Percentiles rank a stretch among this genome's conserved stretches.
phyloP scores from a whole-genome alignment of 2,329 filamentous ascomycete species.

The Pseudogymnoascus sp. region DNA sequence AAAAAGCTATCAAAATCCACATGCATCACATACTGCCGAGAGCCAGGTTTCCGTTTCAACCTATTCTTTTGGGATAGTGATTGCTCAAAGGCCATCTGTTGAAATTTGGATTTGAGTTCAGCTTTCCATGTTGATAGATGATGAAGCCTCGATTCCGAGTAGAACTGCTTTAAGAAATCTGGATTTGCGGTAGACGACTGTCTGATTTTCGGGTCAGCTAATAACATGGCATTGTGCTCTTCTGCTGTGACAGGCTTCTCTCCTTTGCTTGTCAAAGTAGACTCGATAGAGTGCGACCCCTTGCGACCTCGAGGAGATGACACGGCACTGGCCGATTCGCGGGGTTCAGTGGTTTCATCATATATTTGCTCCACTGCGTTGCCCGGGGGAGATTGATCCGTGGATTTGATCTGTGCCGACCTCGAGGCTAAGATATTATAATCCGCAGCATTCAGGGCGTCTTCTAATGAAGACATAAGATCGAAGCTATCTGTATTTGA shows the following conservation, averaged over 20 bases:
- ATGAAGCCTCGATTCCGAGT: conserved; percentile 88
- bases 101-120: conserved; percentile 81
- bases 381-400: background rate
- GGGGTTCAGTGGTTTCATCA: conserved; percentile 4
- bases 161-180: conserved; percentile 88
- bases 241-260: conserved; percentile 57
- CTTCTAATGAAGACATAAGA: conserved; percentile 26
- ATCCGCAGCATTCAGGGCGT: conserved; percentile 20
- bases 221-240: conserved; percentile 78
- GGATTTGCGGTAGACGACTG: conserved; percentile 90
- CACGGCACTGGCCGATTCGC: background rate
- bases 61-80: conserved; percentile 38
- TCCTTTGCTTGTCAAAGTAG: background rate
- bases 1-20: conserved; percentile 99
- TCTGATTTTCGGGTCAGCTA: conserved; percentile 75
- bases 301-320: background rate
- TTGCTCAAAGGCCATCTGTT: conserved; percentile 68
- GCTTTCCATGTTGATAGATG: conserved; percentile 97
- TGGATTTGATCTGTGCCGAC: background rate
- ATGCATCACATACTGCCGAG: conserved; percentile 78
- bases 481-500: conserved; percentile 19
- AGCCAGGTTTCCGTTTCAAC: conserved; percentile 46
- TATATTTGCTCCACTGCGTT: background rate
- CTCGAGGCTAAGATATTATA: background rate
- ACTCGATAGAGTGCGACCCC: background rate